These are phyloP conservation scores for Solanum megistacrolobum DNA, from an alignment of 257 asterid genomes.

Conservation along the genomic window DNA sequence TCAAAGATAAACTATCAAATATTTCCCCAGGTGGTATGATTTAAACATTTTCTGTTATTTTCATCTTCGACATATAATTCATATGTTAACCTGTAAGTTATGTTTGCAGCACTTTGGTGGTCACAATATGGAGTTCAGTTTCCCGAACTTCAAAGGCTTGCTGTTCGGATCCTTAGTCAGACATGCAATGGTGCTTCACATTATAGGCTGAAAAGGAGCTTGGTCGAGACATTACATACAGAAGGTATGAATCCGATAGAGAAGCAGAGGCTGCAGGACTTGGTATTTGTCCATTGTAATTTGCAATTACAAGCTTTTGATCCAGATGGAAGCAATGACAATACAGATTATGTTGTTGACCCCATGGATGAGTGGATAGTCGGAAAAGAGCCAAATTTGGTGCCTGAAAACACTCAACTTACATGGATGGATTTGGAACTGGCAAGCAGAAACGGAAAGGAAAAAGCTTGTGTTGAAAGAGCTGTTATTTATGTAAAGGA, in stretches of 20 bases:
- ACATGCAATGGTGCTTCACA: constrained; percentile 44
- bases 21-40: constrained; percentile 29
- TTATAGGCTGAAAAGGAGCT: constrained; percentile 30
- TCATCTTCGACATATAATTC: not conserved
- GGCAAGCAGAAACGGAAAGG: not conserved
- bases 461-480: not conserved
- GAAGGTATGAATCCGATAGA: constrained; percentile 14
- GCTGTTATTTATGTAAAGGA: not conserved
- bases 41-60: not conserved
- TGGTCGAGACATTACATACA: constrained; percentile 23
- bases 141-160: constrained; percentile 45
- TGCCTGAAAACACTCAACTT: not conserved
- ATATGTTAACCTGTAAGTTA: not conserved
- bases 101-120: constrained; percentile 59
- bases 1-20: not conserved
- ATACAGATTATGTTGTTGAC: not conserved
- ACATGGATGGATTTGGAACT: constrained; percentile 8
- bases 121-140: constrained; percentile 27
- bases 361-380: constrained; percentile 20
- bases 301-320: constrained; percentile 30
- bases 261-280: constrained; percentile 15
- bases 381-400: not conserved
- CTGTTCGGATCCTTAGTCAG: constrained; percentile 44
- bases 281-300: constrained; percentile 41
- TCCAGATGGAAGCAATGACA: not conserved